Base-by-base conservation (phyloP, 257 asterid genomes). In the Solanum pinnatisectum region DNA sequence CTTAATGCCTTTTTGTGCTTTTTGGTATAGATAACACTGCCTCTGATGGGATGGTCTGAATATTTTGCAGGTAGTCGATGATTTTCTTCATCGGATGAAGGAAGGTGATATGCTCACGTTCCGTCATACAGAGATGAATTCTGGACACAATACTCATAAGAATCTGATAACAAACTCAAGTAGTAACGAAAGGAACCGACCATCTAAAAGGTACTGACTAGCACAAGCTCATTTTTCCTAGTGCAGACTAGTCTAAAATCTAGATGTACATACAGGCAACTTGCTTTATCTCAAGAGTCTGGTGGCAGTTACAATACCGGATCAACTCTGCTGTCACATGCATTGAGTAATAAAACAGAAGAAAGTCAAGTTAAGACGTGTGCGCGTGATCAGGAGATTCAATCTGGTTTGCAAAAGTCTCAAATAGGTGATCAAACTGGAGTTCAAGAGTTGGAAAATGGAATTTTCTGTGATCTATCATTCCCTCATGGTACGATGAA, bases 211-310 rank as follows among this genome's bases (percentile, higher is more conserved):
- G 86, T 83, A 83, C 49, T 79, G 65, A 25, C 27, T 32, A 18
- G n/a, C 9, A 22, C 40, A 49, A 30, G 44, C 30, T 30, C 2
- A n/a, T 27, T 49, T 44, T 82, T 49, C 37, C 86, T 82, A 27
- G 18, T 32, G 44, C n/a, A 49, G 36, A 37, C 27, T 49, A 30
- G 71, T 59, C 71, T 82, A 49, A 82, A 25, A 49, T 82, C n/a
- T 30, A 20, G 87, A 60, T 37, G 18, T 84, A 67, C 88, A 72
- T 84, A 32, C 88, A 72, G 88, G 35, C 84, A 86, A 73, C 84
- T 83, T 36, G 85, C 25, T 46, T 33, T 74, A 74, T 35, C 67
- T 12, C 74, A 74, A 73, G 76, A 74, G 52, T 49, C 88, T 73
- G 78, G 27, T 46, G 88, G 63, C 73, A 74, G 85, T 46, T 87